These are phyloP conservation scores for Colletotrichum truncatum DNA, from an alignment of 2,329 filamentous ascomycete species.

Conservation along the genomic window DNA sequence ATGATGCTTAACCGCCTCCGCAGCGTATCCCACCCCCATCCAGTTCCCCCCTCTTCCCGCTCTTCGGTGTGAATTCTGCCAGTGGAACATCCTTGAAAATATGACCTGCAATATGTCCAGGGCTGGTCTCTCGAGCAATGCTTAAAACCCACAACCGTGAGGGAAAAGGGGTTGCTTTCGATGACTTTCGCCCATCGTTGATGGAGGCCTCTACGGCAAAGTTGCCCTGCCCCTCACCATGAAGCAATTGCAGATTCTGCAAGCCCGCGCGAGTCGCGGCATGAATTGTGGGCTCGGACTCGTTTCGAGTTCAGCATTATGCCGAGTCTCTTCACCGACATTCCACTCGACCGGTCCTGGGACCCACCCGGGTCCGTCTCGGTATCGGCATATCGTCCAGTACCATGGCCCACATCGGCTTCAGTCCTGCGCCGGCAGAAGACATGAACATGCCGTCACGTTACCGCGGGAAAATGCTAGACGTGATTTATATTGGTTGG, in stretches of 20 bases:
- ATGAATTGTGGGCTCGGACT: slow-evolving; percentile 3
- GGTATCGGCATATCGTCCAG: not conserved
- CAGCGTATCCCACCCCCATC: not conserved
- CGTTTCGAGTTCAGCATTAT: slow-evolving; percentile 3
- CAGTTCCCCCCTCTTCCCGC: not conserved
- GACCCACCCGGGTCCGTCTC: not conserved
- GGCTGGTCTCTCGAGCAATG: not conserved
- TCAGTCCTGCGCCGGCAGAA: no score
- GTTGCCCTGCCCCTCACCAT: not conserved
- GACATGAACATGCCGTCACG: no score
- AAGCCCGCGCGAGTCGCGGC: not conserved
- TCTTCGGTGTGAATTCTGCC: not conserved
- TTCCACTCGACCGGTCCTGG: not conserved
- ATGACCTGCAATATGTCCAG: not conserved
- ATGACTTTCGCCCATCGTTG: not conserved
- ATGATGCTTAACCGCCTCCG: not conserved
- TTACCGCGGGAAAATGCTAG: no score
- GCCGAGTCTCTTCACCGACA: slow-evolving; percentile 1
- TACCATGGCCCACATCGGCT: no score
- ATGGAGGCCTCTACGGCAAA: not conserved
- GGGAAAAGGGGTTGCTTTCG: not conserved
- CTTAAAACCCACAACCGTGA: not conserved
- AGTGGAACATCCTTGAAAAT: not conserved
- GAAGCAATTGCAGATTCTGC: not conserved
- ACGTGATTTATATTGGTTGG: no score